phyloP scores from a whole-genome alignment of 257 asterid species.

The Nicotiana noctiflora region DNA sequence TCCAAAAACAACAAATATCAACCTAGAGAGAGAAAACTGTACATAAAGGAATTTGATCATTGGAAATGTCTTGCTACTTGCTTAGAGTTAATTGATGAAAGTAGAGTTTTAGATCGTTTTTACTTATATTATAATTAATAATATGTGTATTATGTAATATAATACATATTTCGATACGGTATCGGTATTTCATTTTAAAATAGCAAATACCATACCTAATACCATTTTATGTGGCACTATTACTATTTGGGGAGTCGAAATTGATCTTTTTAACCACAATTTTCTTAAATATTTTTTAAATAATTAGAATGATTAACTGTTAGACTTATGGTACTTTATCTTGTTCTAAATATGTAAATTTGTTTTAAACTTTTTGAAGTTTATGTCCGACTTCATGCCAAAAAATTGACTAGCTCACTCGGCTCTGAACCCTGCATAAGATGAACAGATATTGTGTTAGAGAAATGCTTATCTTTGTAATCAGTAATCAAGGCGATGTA shows the following conservation, averaged over 20 bases:
- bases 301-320: not conserved
- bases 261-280: not conserved
- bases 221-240: too few species aligned
- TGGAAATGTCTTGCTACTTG: too few species aligned
- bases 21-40: too few species aligned
- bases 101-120: too few species aligned
- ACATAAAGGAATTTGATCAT: too few species aligned
- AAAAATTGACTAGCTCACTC: not conserved
- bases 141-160: too few species aligned
- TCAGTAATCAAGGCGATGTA: not conserved
- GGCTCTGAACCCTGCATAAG: not conserved
- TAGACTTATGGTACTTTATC: not conserved
- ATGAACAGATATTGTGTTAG: not conserved
- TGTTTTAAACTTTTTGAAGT: not conserved
- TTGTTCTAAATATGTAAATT: not conserved
- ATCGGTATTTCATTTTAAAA: too few species aligned
- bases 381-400: not conserved
- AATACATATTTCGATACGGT: too few species aligned
- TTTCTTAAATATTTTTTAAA: not conserved
- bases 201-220: too few species aligned
- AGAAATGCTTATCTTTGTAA: not conserved
- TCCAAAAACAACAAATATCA: too few species aligned
- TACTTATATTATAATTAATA: too few species aligned
- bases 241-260: not conserved
- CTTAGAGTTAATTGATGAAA: too few species aligned